These are phyloP conservation scores for Ascochyta pisi DNA, from an alignment of 2,329 filamentous ascomycete species.

Conservation along the genomic window DNA sequence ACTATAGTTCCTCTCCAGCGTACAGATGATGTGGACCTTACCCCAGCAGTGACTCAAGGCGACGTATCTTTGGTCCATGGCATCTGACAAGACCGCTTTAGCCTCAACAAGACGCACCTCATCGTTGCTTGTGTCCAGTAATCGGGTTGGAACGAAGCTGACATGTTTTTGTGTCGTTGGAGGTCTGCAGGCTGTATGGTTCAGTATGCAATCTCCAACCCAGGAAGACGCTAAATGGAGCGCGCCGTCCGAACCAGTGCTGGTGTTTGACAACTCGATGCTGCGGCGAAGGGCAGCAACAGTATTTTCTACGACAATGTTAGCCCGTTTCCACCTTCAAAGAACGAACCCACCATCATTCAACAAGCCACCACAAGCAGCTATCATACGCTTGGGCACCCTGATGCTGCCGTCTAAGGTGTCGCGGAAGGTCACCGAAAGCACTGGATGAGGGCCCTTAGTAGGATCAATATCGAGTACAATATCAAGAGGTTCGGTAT, in stretches of 20 bases:
- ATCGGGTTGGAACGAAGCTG: too few species aligned
- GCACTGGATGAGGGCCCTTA: constrained; percentile 19
- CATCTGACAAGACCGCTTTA: background rate
- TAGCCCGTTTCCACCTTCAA: too few species aligned
- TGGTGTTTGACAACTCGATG: constrained; percentile 14
- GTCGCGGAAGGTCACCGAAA: constrained; percentile 22
- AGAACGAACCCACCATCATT: too few species aligned
- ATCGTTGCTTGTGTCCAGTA: too few species aligned
- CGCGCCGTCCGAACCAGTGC: constrained; percentile 27
- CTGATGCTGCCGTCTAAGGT: background rate
- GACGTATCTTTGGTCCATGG: constrained; percentile 19
- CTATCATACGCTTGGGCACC: background rate
- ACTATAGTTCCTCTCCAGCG: constrained; percentile 20
- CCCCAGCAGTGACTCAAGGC: constrained; percentile 39
- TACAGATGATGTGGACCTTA: constrained; percentile 22
- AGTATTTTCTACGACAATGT: too few species aligned
- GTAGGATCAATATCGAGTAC: constrained; percentile 17
- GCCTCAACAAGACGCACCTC: too few species aligned
- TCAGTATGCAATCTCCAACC: constrained; percentile 19
- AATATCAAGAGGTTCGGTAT: constrained; percentile 22
- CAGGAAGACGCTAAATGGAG: constrained; percentile 29
- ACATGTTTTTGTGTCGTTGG: background rate
- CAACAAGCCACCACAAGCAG: too few species aligned
- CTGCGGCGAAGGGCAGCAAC: constrained; percentile 15
- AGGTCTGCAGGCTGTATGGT: constrained; percentile 20